Base-by-base conservation (phyloP, 75 land plant genomes). In the Pinus tabuliformis region DNA sequence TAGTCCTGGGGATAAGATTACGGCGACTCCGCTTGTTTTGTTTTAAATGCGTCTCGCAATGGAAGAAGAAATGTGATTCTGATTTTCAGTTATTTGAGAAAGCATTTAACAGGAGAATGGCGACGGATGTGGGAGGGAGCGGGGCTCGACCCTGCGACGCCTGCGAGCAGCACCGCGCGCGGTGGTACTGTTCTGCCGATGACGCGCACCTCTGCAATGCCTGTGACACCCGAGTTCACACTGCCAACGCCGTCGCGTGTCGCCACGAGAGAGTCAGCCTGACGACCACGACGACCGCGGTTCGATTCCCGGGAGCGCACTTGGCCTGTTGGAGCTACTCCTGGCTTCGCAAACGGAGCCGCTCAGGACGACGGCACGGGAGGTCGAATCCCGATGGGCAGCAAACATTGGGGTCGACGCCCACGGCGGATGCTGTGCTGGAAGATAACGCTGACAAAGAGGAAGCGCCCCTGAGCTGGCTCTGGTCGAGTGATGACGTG, bases 191-290 rank as follows among this genome's bases (percentile, higher is more conserved):
- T 57, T 81, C 75, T 1, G 88, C 94, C 1, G 94, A 92, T 72
- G 90, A 88, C 33, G 94, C 94, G 8, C 88, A 90, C 74, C 85
- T 92, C 62, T 92, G 94, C 81, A 85, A 90, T 70, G 59, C 77
- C 18, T 92, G 94, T 61, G 94, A 92, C 74, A 57, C 77, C 20
- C 73, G 82, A 14, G 92, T 92, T 20, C 94, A 92, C 78, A 68
- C 82, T 0, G 94, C 94, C 1, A 92, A 92, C 61, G 77, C 78
- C 15, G 77, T 92, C 17, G 89, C 92, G 0, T 74, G 80, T 1
- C 77, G 94, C 15, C 94, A 92, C 57, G 85, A 90, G 62, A 82
- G 94, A 22, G 80, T 90, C 22, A 77, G 83, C 17, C 79, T 89
- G 30, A 45, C 70, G 8, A 76, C 78, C 15, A 21, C 85, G 2